phyloP scores from a whole-genome alignment of 257 asterid genomes.

The Penstemon davidsonii region DNA sequence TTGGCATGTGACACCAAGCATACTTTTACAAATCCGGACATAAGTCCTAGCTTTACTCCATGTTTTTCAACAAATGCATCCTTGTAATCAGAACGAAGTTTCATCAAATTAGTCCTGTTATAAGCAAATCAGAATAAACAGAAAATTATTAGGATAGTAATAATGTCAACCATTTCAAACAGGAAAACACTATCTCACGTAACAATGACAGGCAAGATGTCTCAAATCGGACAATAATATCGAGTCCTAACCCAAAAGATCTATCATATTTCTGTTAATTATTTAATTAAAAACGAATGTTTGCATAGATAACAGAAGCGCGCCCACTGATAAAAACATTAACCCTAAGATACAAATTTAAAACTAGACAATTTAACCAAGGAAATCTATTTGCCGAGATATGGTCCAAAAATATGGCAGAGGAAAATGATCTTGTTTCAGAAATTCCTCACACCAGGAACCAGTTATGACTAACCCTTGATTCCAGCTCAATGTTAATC shows the following conservation, averaged over 20 bases:
- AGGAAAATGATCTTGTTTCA: background rate
- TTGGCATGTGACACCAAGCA: constrained; percentile 1
- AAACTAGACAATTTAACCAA: no score
- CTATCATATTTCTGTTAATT: no score
- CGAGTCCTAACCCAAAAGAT: no score
- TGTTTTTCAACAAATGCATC: constrained; percentile 88
- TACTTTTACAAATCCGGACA: constrained; percentile 94
- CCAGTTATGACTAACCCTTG: background rate
- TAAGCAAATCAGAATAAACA: constrained; percentile 1
- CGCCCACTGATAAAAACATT: no score
- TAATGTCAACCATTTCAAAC: no score
- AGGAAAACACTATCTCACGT: no score
- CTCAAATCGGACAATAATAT: no score
- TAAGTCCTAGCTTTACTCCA: constrained; percentile 89
- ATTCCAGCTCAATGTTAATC: constrained; percentile 7
- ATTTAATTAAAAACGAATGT: no score
- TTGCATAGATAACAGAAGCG: no score
- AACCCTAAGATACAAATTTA: no score
- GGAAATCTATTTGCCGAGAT: background rate
- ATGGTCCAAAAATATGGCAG: background rate
- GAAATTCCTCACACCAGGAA: background rate
- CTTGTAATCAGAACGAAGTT: constrained; percentile 91
- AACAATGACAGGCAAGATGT: no score
- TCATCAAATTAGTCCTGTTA: constrained; percentile 93
- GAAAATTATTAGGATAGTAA: no score